Evolutionary conservation across 2,329 filamentous ascomycete species (phyloP).

Genomic region (Grosmannia huntii): DNA sequence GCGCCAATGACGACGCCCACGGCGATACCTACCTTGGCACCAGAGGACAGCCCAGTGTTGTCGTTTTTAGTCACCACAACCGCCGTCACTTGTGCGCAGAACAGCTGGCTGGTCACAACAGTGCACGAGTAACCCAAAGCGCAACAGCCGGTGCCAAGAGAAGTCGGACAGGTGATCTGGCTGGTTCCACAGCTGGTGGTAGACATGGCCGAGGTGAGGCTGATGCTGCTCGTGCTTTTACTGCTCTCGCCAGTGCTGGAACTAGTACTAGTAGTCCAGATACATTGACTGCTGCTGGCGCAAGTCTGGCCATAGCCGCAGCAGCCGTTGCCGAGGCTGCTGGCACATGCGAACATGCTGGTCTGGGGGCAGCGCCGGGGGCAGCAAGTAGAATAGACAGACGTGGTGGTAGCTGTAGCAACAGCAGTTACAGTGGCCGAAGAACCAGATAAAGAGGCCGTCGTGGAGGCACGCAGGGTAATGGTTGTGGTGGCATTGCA

Average conservation of each 20-base stretch:
- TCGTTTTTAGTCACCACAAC: conserved; percentile 1
- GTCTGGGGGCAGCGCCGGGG: conserved; percentile 26
- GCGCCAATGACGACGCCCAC: conserved; percentile 35
- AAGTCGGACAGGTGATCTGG: conserved; percentile 27
- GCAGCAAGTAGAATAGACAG: conserved; percentile 23
- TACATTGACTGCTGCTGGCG: conserved; percentile 21
- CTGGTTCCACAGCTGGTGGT: conserved; percentile 30
- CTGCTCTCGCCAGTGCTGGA: background rate
- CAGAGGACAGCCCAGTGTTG: conserved; percentile 25
- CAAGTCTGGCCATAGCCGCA: conserved; percentile 34
- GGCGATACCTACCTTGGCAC: conserved; percentile 45
- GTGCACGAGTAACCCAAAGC: conserved; percentile 30
- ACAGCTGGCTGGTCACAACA: conserved; percentile 20
- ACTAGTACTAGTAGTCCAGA: conserved; percentile 14
- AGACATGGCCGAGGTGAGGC: conserved; percentile 23
- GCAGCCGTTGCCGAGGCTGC: conserved; percentile 32
- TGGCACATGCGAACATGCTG: conserved; percentile 31
- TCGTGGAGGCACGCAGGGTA: conserved; percentile 9
- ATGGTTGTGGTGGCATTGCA: conserved; percentile 17
- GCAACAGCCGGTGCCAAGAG: conserved; percentile 38
- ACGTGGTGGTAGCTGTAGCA: conserved; percentile 15
- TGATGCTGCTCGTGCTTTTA: background rate
- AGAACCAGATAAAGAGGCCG: conserved; percentile 4
- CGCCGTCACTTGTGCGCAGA: conserved; percentile 24
- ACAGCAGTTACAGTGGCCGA: conserved; percentile 14